Percentiles rank a stretch among this genome's conserved stretches.
Conservation (phyloP, 768 basidiomycete species). For the Termitomyces sp. region DNA sequence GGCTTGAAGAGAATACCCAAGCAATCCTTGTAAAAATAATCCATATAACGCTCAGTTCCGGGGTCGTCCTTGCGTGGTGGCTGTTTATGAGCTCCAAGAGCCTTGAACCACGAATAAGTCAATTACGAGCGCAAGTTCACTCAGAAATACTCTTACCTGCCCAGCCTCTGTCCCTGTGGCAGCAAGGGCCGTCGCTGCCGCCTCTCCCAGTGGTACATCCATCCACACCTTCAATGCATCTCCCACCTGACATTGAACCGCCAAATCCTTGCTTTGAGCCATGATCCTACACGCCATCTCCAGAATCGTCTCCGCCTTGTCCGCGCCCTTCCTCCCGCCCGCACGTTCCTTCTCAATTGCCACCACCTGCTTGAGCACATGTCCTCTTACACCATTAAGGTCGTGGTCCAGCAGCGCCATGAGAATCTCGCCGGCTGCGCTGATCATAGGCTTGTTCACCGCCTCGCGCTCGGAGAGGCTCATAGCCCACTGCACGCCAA, state of each 20-base stretch:
- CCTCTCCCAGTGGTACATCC: conserved; percentile 60
- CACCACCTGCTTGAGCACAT: conserved; percentile 77
- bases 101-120: conserved; percentile 26
- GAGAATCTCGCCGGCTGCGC: conserved; percentile 83
- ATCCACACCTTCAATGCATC: conserved; percentile 83
- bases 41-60: conserved; percentile 83
- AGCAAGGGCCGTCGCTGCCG: conserved; percentile 23
- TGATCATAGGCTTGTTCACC: conserved; percentile 55
- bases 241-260: conserved; percentile 86
- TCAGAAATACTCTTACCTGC: conserved; percentile 18
- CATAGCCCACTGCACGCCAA: conserved; percentile 92
- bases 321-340: conserved; percentile 50
- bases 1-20: conserved; percentile 79
- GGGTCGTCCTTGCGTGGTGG: conserved; percentile 74
- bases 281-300: conserved; percentile 74
- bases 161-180: conserved; percentile 29
- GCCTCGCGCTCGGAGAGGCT: conserved; percentile 58
- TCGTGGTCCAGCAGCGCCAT: conserved; percentile 88
- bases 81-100: conserved; percentile 34
- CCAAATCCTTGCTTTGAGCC: conserved; percentile 77
- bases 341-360: conserved; percentile 67
- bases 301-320: conserved; percentile 70
- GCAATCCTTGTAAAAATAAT: conserved; percentile 90
- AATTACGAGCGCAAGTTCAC: not conserved
- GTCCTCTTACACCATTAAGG: conserved; percentile 77